Evolutionary conservation across 2,329 filamentous ascomycete species (phyloP).

Genomic region (Periglandula ipomoeae): DNA sequence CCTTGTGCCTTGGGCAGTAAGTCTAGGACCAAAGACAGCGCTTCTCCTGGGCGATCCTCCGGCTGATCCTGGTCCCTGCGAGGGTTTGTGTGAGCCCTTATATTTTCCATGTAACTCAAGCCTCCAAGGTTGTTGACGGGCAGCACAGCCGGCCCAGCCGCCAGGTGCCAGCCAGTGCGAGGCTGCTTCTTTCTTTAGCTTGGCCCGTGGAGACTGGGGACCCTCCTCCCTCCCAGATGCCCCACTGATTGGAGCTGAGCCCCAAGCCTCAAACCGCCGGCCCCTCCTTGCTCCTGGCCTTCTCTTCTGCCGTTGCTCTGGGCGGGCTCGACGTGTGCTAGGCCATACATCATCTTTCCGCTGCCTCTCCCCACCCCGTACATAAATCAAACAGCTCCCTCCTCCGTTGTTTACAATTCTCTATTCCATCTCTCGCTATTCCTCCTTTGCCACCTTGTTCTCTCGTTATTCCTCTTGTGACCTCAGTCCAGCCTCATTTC

Average conservation of each 20-base stretch:
- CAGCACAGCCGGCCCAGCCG: background rate
- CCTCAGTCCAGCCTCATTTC: background rate
- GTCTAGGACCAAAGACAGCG: no score
- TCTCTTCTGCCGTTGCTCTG: background rate
- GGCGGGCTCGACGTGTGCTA: background rate
- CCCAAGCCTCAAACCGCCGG: conserved; percentile 13
- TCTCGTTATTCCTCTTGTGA: conserved; percentile 3
- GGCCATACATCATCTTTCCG: conserved; percentile 8
- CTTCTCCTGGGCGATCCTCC: no score
- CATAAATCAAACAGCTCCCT: conserved; percentile 9
- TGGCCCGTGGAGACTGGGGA: conserved; percentile 1
- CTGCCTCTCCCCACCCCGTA: conserved; percentile 11
- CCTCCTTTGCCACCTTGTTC: conserved; percentile 5
- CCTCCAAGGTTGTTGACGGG: background rate
- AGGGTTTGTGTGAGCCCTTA: background rate
- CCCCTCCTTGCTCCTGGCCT: background rate
- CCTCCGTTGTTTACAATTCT: conserved; percentile 1
- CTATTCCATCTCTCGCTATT: conserved; percentile 6
- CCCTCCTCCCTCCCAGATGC: conserved; percentile 8
- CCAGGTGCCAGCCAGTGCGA: background rate
- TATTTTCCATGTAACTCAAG: background rate
- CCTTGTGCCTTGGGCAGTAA: no score
- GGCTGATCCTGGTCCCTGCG: no score
- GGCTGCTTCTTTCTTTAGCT: conserved; percentile 8
- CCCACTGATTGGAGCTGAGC: conserved; percentile 12